Evolutionary conservation across 495 filamentous ascomycete genomes (phyloP).

Genomic region (Podospora australis): DNA sequence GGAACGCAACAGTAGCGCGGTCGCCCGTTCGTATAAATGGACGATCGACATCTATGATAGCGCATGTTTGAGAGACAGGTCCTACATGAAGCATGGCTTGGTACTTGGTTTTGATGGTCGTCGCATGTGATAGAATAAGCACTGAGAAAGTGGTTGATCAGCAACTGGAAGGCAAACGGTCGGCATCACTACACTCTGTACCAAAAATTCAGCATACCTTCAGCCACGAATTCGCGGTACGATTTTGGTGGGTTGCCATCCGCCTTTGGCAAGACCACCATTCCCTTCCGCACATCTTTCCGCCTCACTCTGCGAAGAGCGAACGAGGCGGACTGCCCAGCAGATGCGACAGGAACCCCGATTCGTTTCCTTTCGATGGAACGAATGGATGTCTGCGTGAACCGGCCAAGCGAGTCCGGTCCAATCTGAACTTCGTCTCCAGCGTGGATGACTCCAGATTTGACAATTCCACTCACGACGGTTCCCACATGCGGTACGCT

Average conservation of each 20-base stretch:
- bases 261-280: slow-evolving; percentile 92
- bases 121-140: slow-evolving; percentile 90
- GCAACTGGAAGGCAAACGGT: too few species aligned
- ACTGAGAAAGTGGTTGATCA: too few species aligned
- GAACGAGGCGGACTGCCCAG: slow-evolving; percentile 89
- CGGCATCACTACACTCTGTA: background rate
- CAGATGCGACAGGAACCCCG: slow-evolving; percentile 77
- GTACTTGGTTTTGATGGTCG: slow-evolving; percentile 97
- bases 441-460: slow-evolving; percentile 77
- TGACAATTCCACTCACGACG: slow-evolving; percentile 90
- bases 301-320: slow-evolving; percentile 77
- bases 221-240: slow-evolving; percentile 86
- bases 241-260: slow-evolving; percentile 66
- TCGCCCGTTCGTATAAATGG: slow-evolving; percentile 92
- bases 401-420: slow-evolving; percentile 86
- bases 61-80: slow-evolving; percentile 89
- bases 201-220: slow-evolving; percentile 46
- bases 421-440: slow-evolving; percentile 87
- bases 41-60: slow-evolving; percentile 97
- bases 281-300: slow-evolving; percentile 95
- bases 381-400: slow-evolving; percentile 81
- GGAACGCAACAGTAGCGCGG: slow-evolving; percentile 84
- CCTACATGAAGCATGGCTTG: slow-evolving; percentile 99
- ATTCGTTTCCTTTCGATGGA: slow-evolving; percentile 96
- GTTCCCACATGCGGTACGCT: slow-evolving; percentile 98